phyloP scores from a whole-genome alignment of 441 rosid genomes.

The Raphanus hybrid region DNA sequence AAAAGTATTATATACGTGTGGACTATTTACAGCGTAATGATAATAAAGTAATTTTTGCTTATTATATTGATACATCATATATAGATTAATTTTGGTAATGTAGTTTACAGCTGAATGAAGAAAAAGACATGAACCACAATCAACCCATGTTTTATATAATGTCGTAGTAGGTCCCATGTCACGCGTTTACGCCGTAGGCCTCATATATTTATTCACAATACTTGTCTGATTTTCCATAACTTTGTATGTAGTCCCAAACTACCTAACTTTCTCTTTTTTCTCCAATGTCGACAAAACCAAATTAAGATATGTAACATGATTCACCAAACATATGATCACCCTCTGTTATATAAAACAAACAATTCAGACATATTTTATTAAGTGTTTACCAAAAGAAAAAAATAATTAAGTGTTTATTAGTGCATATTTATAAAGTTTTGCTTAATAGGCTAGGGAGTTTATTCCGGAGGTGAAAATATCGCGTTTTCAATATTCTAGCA shows the following conservation, averaged over 20 bases:
- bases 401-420: not conserved
- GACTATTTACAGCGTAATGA: not conserved
- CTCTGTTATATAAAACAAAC: not conserved
- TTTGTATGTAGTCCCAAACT: not conserved
- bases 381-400: too few species aligned
- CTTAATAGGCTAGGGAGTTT: not conserved
- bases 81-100: slow-evolving; percentile 10
- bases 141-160: not conserved
- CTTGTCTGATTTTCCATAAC: slow-evolving; percentile 24
- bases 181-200: slow-evolving; percentile 35
- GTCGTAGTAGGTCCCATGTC: slow-evolving; percentile 28
- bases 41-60: not conserved
- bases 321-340: slow-evolving; percentile 34
- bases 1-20: not conserved
- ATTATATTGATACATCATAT: not conserved
- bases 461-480: not conserved
- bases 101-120: slow-evolving; percentile 36
- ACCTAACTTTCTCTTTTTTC: slow-evolving; percentile 7
- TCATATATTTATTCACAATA: slow-evolving; percentile 6
- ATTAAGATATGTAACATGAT: slow-evolving; percentile 25
- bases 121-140: slow-evolving; percentile 30
- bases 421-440: not conserved
- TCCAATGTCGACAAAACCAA: slow-evolving; percentile 20
- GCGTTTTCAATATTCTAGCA: not conserved
- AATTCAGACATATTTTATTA: not conserved